Conservation (phyloP, 495 filamentous ascomycete species). For the Penicillium psychrofluorescens region DNA sequence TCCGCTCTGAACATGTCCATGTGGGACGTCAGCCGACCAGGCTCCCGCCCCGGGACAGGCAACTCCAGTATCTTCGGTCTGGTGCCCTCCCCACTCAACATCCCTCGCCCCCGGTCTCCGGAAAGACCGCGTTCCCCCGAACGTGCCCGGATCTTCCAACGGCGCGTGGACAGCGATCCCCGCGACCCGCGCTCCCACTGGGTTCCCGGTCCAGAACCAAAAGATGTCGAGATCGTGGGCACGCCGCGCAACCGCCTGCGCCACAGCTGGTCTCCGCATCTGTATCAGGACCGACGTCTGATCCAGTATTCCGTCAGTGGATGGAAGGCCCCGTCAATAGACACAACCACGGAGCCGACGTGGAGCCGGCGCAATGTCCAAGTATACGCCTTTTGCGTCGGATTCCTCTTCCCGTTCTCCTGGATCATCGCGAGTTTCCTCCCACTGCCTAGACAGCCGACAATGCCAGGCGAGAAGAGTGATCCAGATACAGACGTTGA, state of each 20-base stretch:
- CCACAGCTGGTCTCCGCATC: slow-evolving; percentile 67
- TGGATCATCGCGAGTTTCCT: slow-evolving; percentile 86
- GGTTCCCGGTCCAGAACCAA: slow-evolving; percentile 21
- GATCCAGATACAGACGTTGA: slow-evolving; percentile 30
- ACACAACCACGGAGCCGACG: slow-evolving; percentile 48
- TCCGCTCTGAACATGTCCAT: slow-evolving; percentile 20
- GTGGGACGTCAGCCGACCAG: slow-evolving; percentile 25
- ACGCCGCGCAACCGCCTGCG: slow-evolving; percentile 23
- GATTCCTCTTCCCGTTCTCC: slow-evolving; percentile 79
- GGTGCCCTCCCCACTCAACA: slow-evolving; percentile 22
- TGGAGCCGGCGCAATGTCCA: slow-evolving; percentile 71
- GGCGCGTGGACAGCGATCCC: slow-evolving; percentile 25
- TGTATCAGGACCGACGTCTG: slow-evolving; percentile 54
- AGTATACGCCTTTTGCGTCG: slow-evolving; percentile 77
- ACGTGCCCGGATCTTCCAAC: slow-evolving; percentile 4
- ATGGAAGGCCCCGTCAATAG: slow-evolving; percentile 66
- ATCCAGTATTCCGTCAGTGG: slow-evolving; percentile 24
- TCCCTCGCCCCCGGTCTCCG: slow-evolving; percentile 14
- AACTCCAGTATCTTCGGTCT: slow-evolving; percentile 26
- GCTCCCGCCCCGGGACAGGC: slow-evolving; percentile 22
- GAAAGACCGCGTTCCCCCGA: slow-evolving; percentile 12
- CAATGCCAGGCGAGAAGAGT: slow-evolving; percentile 15
- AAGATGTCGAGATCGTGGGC: slow-evolving; percentile 10
- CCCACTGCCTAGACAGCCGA: slow-evolving; percentile 58
- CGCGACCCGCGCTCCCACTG: slow-evolving; percentile 41